phyloP scores from a whole-genome alignment of 179 eudicot species.

The Silene coronaria region DNA sequence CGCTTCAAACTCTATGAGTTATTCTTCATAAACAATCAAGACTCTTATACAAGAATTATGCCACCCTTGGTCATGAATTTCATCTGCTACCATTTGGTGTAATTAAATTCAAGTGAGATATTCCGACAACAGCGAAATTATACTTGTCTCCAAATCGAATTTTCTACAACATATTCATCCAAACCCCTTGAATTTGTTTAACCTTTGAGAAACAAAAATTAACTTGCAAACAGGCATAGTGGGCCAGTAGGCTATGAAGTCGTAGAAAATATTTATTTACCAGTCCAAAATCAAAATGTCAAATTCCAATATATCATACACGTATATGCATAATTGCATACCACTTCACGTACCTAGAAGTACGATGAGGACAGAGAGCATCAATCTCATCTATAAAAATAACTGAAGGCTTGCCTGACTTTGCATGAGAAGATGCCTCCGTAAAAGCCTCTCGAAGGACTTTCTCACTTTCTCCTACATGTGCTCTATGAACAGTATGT shows the following conservation, averaged over 20 bases:
- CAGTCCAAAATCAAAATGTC: too few species aligned
- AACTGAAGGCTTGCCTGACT: conserved; percentile 72
- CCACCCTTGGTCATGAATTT: background rate
- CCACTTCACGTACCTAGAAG: conserved; percentile 47
- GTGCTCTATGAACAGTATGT: conserved; percentile 71
- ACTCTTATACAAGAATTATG: background rate
- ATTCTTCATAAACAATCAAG: background rate
- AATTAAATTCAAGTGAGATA: background rate
- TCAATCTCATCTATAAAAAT: conserved; percentile 92
- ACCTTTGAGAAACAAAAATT: background rate
- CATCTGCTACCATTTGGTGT: background rate
- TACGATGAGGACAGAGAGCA: conserved; percentile 84
- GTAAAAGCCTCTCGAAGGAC: conserved; percentile 76
- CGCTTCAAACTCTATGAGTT: conserved; percentile 3
- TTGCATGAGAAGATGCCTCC: conserved; percentile 67
- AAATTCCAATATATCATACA: background rate
- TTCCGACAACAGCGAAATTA: background rate
- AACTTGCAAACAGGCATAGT: background rate
- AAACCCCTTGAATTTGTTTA: background rate
- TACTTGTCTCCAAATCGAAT: background rate
- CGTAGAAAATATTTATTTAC: background rate
- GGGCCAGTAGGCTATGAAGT: background rate
- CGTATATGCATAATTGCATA: background rate
- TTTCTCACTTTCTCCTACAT: conserved; percentile 94
- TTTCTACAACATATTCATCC: background rate